Conservation (phyloP, 768 basidiomycete genomes). For the Pulveroboletus frians region DNA sequence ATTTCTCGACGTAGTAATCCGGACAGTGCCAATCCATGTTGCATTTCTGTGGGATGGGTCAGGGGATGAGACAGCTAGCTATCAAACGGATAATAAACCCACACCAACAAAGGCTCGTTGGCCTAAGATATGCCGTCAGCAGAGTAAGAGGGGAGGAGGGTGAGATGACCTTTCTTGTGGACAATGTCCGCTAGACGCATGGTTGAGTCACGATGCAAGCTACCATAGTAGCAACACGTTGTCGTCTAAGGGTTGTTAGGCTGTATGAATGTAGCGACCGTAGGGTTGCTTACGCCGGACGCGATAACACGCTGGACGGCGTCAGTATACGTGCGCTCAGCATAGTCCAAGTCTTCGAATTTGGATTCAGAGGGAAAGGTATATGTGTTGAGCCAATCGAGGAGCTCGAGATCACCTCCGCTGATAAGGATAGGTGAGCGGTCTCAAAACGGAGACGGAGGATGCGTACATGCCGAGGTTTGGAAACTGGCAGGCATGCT, state of each 20-base stretch:
- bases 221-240: slow-evolving; percentile 89
- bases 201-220: slow-evolving; percentile 74
- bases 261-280: neutral
- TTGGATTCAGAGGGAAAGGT: slow-evolving; percentile 87
- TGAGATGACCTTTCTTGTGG: slow-evolving; percentile 47
- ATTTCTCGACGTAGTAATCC: slow-evolving; percentile 63
- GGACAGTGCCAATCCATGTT: slow-evolving; percentile 59
- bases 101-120: slow-evolving; percentile 86
- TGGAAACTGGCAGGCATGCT: slow-evolving; percentile 41
- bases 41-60: slow-evolving; percentile 27
- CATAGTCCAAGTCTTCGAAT: slow-evolving; percentile 68
- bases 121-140: slow-evolving; percentile 36
- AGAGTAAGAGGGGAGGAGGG: neutral
- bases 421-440: slow-evolving; percentile 33
- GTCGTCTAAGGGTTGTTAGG: slow-evolving; percentile 55
- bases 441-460: neutral
- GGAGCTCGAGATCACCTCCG: slow-evolving; percentile 79
- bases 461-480: slow-evolving; percentile 35
- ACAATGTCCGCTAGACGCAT: slow-evolving; percentile 77
- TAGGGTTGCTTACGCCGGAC: slow-evolving; percentile 56
- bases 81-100: slow-evolving; percentile 26
- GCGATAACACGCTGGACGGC: slow-evolving; percentile 71
- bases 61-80: neutral
- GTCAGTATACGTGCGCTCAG: slow-evolving; percentile 57
- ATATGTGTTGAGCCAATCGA: slow-evolving; percentile 80